Percentiles rank a stretch among this genome's conserved stretches.
phyloP scores from a whole-genome alignment of 352 stramenopile genomes.

The Phytopythium helicoides region DNA sequence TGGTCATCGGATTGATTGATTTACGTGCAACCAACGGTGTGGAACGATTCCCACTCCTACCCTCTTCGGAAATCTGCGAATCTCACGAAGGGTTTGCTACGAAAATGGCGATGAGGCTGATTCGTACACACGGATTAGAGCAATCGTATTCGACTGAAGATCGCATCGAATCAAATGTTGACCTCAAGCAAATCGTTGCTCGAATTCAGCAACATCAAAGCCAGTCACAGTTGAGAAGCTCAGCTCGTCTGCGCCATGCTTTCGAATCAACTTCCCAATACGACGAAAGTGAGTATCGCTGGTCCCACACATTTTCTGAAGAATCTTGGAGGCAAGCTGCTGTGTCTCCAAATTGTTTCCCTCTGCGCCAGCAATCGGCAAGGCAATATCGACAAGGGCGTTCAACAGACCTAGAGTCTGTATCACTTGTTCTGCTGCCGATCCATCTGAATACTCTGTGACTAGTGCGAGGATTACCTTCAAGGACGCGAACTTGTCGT shows the following conservation, averaged over 20 bases:
- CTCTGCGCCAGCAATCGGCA: not conserved
- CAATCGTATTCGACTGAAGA: no score
- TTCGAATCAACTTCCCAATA: conserved; percentile 31
- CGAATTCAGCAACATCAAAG: not conserved
- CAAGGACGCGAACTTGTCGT: conserved; percentile 41
- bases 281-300: conserved; percentile 22
- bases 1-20: no score
- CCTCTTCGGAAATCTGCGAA: no score
- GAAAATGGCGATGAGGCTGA: no score
- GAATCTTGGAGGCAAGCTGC: conserved; percentile 1
- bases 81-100: no score
- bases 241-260: conserved; percentile 11
- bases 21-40: no score
- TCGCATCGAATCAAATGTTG: no score
- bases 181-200: not conserved
- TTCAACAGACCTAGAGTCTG: conserved; percentile 57
- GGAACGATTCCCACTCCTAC: no score
- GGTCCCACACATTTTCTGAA: not conserved
- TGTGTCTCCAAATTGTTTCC: not conserved
- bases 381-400: conserved; percentile 14
- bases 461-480: conserved; percentile 31
- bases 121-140: no score
- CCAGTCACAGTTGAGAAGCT: conserved; percentile 13
- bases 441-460: conserved; percentile 10
- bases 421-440: conserved; percentile 27